Percentiles rank a stretch among this genome's conserved stretches.
phyloP scores from a whole-genome alignment of 768 basidiomycete genomes.

The Termitomyces sp. region DNA sequence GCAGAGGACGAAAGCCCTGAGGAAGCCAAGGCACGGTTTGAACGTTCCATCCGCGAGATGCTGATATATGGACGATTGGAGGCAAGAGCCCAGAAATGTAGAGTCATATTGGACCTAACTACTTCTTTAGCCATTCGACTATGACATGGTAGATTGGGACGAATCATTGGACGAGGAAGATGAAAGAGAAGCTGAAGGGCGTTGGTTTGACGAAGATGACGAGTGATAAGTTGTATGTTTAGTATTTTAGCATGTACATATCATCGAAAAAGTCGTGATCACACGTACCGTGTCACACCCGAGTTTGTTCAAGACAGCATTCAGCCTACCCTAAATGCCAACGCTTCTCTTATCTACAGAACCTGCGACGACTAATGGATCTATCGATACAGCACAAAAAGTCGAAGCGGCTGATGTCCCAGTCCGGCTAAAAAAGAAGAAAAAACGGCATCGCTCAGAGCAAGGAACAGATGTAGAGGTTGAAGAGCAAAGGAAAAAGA shows the following conservation, averaged over 20 bases:
- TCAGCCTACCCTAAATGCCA: slow-evolving; percentile 43
- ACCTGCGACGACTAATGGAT: background rate
- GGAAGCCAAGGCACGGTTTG: slow-evolving; percentile 47
- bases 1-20: slow-evolving; percentile 40
- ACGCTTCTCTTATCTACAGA: slow-evolving; percentile 12
- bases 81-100: slow-evolving; percentile 32
- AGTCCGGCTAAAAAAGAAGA: slow-evolving; percentile 30
- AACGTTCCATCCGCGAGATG: slow-evolving; percentile 55
- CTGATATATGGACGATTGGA: slow-evolving; percentile 76
- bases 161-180: slow-evolving; percentile 57
- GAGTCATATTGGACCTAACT: background rate
- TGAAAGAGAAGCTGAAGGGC: slow-evolving; percentile 58
- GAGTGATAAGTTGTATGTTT: slow-evolving; percentile 15
- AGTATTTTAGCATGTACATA: background rate
- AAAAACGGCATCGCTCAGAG: slow-evolving; percentile 28
- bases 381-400: slow-evolving; percentile 3
- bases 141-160: slow-evolving; percentile 71
- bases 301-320: slow-evolving; percentile 5
- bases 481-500: slow-evolving; percentile 16
- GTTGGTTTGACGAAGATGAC: slow-evolving; percentile 72
- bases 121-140: slow-evolving; percentile 51
- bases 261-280: background rate
- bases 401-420: background rate
- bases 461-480: slow-evolving; percentile 13
- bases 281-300: slow-evolving; percentile 7